Percentiles rank a stretch among this genome's conserved stretches.
Conservation (phyloP, 2,329 filamentous ascomycete genomes). For the Pestalotiopsis sp. region DNA sequence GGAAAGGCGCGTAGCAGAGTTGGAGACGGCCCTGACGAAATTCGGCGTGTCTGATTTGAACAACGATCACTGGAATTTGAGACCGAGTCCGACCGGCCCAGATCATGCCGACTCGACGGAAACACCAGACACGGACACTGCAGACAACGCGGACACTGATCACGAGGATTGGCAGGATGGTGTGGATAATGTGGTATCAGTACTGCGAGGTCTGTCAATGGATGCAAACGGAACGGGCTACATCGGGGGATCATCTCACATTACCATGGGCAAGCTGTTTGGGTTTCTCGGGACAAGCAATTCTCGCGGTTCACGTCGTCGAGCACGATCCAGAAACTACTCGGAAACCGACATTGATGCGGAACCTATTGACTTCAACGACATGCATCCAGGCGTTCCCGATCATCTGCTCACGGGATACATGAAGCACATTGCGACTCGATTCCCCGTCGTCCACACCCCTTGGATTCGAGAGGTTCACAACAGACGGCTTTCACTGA, state of each 20-base stretch:
- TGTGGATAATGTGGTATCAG: constrained; percentile 68
- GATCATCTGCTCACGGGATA: constrained; percentile 12
- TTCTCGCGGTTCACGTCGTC: background rate
- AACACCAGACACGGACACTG: background rate
- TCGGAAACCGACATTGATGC: background rate
- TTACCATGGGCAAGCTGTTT: constrained; percentile 13
- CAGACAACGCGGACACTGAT: background rate
- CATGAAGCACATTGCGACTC: constrained; percentile 14
- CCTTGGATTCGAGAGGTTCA: constrained; percentile 3
- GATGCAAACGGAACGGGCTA: constrained; percentile 26
- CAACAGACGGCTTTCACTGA: background rate
- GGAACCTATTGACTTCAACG: constrained; percentile 10
- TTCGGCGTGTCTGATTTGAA: constrained; percentile 13
- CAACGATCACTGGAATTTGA: constrained; percentile 13
- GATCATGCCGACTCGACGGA: background rate
- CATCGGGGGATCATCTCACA: constrained; percentile 11
- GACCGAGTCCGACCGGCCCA: background rate
- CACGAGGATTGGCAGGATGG: constrained; percentile 37
- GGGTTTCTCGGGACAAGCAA: constrained; percentile 1
- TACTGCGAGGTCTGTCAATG: constrained; percentile 48
- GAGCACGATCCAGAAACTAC: background rate
- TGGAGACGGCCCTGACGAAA: constrained; percentile 13
- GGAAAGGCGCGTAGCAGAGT: constrained; percentile 14
- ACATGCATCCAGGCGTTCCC: constrained; percentile 5
- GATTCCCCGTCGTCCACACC: constrained; percentile 15